Conservation (phyloP, 2,329 filamentous ascomycete species). For the Fusarium sp. region DNA sequence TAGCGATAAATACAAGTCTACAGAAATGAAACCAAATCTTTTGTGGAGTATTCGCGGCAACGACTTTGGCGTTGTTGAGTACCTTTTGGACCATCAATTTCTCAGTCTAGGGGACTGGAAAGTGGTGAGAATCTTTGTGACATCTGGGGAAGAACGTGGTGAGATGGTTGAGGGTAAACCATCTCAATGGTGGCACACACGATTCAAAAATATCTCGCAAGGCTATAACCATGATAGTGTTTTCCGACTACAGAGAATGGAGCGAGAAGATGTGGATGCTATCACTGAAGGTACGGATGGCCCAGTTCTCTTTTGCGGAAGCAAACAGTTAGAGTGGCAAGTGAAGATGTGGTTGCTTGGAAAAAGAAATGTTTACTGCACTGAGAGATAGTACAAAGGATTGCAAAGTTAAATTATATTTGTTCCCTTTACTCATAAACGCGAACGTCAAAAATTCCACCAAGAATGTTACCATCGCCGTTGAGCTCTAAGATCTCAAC, state of each 20-base stretch:
- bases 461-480: background rate
- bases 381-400: background rate
- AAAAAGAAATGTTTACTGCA: background rate
- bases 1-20: fast-evolving
- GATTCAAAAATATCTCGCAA: background rate
- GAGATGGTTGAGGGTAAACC: background rate
- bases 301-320: slow-evolving; percentile 6
- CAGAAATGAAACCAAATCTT: background rate
- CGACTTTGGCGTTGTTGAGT: slow-evolving; percentile 5
- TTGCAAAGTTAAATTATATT: fast-evolving
- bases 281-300: fast-evolving
- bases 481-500: slow-evolving; percentile 9
- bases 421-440: background rate
- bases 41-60: slow-evolving; percentile 9
- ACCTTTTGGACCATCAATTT: background rate
- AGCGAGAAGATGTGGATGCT: background rate
- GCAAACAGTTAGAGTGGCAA: slow-evolving; percentile 23
- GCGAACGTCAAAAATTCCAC: slow-evolving; percentile 10
- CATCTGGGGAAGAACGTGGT: background rate
- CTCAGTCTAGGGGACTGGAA: background rate
- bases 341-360: slow-evolving; percentile 17
- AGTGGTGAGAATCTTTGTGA: background rate
- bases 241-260: background rate
- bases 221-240: background rate
- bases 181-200: slow-evolving; percentile 7